phyloP scores from a whole-genome alignment of 2,329 filamentous ascomycete genomes.

The Curvularia spicifera region DNA sequence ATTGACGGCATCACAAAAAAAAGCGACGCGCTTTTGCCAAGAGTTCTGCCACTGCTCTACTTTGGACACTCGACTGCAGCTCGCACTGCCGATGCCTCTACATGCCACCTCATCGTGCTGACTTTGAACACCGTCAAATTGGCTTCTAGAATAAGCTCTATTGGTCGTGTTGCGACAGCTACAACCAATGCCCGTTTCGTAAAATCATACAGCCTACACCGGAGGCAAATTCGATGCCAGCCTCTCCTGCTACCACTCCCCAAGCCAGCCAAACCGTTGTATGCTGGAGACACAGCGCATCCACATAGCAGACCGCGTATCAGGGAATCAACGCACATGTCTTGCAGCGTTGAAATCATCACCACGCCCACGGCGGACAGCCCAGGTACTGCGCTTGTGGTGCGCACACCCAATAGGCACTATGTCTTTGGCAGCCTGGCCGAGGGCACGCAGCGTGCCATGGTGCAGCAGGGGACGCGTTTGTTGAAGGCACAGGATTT shows the following conservation, averaged over 20 bases:
- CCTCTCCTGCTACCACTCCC: constrained; percentile 12
- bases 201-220: constrained; percentile 13
- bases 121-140: constrained; percentile 31
- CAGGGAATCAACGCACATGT: constrained; percentile 61
- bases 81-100: constrained; percentile 7
- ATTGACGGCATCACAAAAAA: constrained; percentile 16
- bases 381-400: constrained; percentile 74
- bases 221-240: constrained; percentile 7
- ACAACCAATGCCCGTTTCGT: constrained; percentile 25
- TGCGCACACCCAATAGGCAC: constrained; percentile 74
- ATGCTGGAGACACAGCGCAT: background rate
- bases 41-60: background rate
- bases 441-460: constrained; percentile 84
- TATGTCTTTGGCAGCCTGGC: constrained; percentile 84
- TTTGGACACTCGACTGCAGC: background rate
- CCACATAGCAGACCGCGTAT: background rate
- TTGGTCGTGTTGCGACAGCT: constrained; percentile 36
- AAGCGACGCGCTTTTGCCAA: constrained; percentile 11
- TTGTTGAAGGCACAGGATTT: constrained; percentile 74
- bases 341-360: constrained; percentile 74
- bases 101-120: constrained; percentile 13
- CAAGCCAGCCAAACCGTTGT: constrained; percentile 13
- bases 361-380: constrained; percentile 89
- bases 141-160: constrained; percentile 35
- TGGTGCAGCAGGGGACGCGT: constrained; percentile 70